Percentiles rank a stretch among this genome's conserved stretches.
phyloP scores from a whole-genome alignment of 2,329 filamentous ascomycete species.

The Fusarium proliferatum region DNA sequence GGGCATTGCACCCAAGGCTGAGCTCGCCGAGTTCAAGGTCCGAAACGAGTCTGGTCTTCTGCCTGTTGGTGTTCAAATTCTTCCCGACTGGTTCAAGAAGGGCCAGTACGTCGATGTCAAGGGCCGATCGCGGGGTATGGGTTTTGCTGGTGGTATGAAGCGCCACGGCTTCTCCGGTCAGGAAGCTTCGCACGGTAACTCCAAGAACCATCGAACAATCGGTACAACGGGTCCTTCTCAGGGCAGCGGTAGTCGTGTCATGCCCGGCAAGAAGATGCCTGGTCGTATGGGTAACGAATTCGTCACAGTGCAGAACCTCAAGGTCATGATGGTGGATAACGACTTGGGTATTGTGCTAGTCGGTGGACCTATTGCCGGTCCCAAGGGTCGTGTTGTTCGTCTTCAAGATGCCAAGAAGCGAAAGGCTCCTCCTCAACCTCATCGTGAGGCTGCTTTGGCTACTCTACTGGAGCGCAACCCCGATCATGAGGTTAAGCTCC shows the following conservation, averaged over 20 bases:
- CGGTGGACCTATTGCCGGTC: conserved; percentile 86
- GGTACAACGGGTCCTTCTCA: conserved; percentile 91
- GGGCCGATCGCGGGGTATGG: conserved; percentile 84
- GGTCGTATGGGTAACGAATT: conserved; percentile 93
- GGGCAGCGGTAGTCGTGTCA: conserved; percentile 89
- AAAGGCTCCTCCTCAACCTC: conserved; percentile 63
- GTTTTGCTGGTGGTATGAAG: conserved; percentile 99
- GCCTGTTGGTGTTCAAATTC: conserved; percentile 78
- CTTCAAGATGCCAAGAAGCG: conserved; percentile 94
- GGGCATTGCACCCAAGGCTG: conserved; percentile 83
- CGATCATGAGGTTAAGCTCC: conserved; percentile 58
- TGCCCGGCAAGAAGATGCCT: conserved; percentile 98
- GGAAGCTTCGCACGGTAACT: conserved; percentile 93
- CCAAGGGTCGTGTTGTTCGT: conserved; percentile 85
- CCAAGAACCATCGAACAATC: conserved; percentile 90
- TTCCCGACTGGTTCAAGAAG: conserved; percentile 89
- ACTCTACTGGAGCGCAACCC: conserved; percentile 60
- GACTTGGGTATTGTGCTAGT: conserved; percentile 90
- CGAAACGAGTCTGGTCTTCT: conserved; percentile 77
- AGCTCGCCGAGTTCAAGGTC: conserved; percentile 89
- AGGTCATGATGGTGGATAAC: conserved; percentile 87
- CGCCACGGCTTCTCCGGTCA: conserved; percentile 90
- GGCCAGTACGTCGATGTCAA: conserved; percentile 92
- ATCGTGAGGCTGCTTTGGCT: conserved; percentile 59
- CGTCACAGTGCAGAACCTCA: conserved; percentile 91